Evolutionary conservation across 805 yeast species (phyloP).

Genomic region (Starmerella kuoi): DNA sequence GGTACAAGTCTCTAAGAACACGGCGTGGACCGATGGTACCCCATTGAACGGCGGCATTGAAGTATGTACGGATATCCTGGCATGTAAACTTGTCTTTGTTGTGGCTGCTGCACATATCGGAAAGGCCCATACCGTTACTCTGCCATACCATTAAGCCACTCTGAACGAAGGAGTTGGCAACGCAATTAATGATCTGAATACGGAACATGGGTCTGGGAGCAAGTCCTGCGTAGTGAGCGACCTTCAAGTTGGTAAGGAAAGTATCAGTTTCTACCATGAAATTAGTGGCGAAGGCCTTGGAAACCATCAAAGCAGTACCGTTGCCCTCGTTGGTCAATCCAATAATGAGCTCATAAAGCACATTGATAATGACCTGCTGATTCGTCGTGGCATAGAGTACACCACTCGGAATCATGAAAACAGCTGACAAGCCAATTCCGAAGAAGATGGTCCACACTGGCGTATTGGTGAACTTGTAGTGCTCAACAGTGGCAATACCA

Average conservation of each 20-base stretch:
- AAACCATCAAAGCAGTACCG: conserved; percentile 41
- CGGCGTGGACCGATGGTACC: conserved; percentile 38
- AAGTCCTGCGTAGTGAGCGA: conserved; percentile 46
- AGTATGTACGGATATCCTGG: conserved; percentile 34
- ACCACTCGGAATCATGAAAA: conserved; percentile 42
- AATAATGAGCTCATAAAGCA: conserved; percentile 38
- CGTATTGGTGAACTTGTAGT: conserved; percentile 31
- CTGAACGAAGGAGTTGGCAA: conserved; percentile 24
- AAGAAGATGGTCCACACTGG: conserved; percentile 39
- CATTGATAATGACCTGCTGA: conserved; percentile 38
- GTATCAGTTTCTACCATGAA: conserved; percentile 53
- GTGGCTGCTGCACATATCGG: conserved; percentile 28
- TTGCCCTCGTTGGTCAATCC: conserved; percentile 49
- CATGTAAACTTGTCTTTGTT: conserved; percentile 32
- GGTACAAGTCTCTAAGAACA: conserved; percentile 12
- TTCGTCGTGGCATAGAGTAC: conserved; percentile 41
- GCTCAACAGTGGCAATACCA: conserved; percentile 36
- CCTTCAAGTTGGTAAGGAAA: conserved; percentile 42
- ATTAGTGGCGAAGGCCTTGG: conserved; percentile 45
- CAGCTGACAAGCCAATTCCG: conserved; percentile 39
- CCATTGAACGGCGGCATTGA: conserved; percentile 36
- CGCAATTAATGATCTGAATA: conserved; percentile 31
- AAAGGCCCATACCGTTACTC: conserved; percentile 27
- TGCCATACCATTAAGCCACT: conserved; percentile 30
- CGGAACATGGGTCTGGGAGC: conserved; percentile 51